Evolutionary conservation across 768 basidiomycete species (phyloP).

Genomic region (Scleroderma bovista): DNA sequence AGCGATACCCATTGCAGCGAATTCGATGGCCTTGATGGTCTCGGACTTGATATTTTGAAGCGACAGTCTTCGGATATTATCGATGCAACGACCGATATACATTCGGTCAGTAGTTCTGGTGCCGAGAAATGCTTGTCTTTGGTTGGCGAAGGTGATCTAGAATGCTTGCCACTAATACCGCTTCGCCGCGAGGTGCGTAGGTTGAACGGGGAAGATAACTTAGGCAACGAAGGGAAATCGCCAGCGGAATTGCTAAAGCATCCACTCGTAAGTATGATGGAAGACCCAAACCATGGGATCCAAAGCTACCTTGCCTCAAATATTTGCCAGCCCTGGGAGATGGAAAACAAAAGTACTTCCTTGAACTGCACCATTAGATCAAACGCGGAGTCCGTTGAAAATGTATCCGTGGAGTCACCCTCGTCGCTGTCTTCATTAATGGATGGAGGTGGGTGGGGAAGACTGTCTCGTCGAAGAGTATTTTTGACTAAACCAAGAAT

Average conservation of each 20-base stretch:
- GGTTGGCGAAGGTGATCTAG: conserved; percentile 48
- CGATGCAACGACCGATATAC: conserved; percentile 56
- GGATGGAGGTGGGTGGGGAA: conserved; percentile 1
- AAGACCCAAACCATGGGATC: not conserved
- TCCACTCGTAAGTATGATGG: not conserved
- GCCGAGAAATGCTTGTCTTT: conserved; percentile 28
- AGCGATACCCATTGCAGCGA: conserved; percentile 67
- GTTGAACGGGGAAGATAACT: conserved; percentile 39
- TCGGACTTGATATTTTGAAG: conserved; percentile 50
- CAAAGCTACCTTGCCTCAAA: conserved; percentile 46
- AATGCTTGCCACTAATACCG: conserved; percentile 39
- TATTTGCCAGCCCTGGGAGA: conserved; percentile 55
- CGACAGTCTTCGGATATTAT: conserved; percentile 70
- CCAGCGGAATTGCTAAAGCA: not conserved
- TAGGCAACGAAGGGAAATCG: not conserved
- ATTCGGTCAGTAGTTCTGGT: conserved; percentile 52
- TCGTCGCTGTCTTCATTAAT: conserved; percentile 27
- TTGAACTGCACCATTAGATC: conserved; percentile 59
- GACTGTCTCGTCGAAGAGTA: conserved; percentile 13
- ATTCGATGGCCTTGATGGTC: conserved; percentile 66
- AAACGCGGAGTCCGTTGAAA: conserved; percentile 62
- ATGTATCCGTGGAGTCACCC: conserved; percentile 31
- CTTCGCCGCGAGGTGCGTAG: conserved; percentile 30
- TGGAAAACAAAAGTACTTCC: conserved; percentile 52
- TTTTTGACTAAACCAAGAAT: conserved; percentile 43